Conservation (phyloP, 108 stramenopile species). For the Skeletonema marinoi region DNA sequence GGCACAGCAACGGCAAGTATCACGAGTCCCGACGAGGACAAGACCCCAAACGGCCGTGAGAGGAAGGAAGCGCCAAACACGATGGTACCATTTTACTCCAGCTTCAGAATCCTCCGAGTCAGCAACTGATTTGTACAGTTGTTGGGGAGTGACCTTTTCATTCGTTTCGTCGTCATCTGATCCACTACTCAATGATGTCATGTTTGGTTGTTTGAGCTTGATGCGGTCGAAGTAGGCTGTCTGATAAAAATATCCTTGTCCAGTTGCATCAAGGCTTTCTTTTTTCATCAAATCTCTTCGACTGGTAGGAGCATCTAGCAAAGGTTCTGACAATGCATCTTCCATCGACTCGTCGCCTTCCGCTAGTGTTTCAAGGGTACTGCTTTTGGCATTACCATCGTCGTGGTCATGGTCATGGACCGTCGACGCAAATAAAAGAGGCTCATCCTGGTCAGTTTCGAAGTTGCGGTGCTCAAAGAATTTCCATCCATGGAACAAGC, state of each 20-base stretch:
- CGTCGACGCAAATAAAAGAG: background rate
- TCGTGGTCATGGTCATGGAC: background rate
- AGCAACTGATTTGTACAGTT: slow-evolving; percentile 6
- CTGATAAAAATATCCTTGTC: slow-evolving; percentile 10
- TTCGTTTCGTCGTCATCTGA: background rate
- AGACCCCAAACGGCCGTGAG: slow-evolving; percentile 9
- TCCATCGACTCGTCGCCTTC: background rate
- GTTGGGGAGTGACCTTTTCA: background rate
- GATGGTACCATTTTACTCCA: slow-evolving; percentile 5
- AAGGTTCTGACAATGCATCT: background rate
- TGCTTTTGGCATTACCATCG: no score
- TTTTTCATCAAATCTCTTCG: background rate
- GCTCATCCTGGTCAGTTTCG: background rate
- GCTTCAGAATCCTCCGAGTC: background rate
- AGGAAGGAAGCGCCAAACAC: slow-evolving; percentile 13
- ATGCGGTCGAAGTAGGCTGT: slow-evolving; percentile 25
- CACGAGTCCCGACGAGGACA: background rate
- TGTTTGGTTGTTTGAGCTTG: background rate
- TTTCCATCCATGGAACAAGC: slow-evolving; percentile 3
- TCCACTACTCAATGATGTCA: background rate
- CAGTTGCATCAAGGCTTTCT: background rate
- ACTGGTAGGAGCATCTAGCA: background rate
- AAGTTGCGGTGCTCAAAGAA: slow-evolving; percentile 11
- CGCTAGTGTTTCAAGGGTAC: background rate
- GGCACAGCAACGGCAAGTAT: slow-evolving; percentile 9